Conservation (phyloP, 495 filamentous ascomycete species). For the Sporormia fimetaria region DNA sequence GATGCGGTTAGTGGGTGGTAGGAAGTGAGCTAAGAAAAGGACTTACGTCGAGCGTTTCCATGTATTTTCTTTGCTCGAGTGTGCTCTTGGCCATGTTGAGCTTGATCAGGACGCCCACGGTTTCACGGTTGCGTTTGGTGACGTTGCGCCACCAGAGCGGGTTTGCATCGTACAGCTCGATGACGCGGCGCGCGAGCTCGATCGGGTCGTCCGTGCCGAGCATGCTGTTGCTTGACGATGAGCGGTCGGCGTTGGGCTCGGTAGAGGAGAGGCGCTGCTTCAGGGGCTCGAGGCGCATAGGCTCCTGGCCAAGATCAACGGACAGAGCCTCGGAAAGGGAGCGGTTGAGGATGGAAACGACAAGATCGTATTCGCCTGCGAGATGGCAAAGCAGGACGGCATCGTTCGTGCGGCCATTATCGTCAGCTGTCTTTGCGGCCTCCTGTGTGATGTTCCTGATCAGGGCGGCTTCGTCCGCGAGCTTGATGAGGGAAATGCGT, state of each 20-base stretch:
- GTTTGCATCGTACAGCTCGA: constrained; percentile 63
- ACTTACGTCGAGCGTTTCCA: constrained; percentile 72
- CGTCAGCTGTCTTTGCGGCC: constrained; percentile 82
- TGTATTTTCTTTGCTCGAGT: constrained; percentile 61
- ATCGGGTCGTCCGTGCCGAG: constrained; percentile 79
- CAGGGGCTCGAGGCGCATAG: constrained; percentile 62
- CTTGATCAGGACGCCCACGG: constrained; percentile 58
- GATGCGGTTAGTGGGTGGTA: constrained; percentile 5
- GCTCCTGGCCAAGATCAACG: constrained; percentile 66
- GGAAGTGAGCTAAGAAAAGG: constrained; percentile 3
- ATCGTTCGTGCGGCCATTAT: constrained; percentile 83
- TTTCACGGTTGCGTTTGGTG: constrained; percentile 51
- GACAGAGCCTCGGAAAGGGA: constrained; percentile 80
- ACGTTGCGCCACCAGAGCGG: constrained; percentile 62
- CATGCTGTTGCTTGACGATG: constrained; percentile 60
- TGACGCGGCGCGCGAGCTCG: constrained; percentile 67
- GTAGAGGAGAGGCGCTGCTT: constrained; percentile 44
- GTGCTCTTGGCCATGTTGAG: constrained; percentile 66
- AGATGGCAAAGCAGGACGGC: constrained; percentile 90
- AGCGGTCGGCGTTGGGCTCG: constrained; percentile 23
- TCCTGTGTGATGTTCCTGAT: constrained; percentile 76
- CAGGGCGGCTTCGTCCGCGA: constrained; percentile 70
- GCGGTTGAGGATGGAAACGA: constrained; percentile 76
- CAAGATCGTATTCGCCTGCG: constrained; percentile 85
- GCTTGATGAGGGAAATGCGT: constrained; percentile 70